Evolutionary conservation across 1,284 basidiomycete species (phyloP).

Genomic region (Cystobasidium pallidum): DNA sequence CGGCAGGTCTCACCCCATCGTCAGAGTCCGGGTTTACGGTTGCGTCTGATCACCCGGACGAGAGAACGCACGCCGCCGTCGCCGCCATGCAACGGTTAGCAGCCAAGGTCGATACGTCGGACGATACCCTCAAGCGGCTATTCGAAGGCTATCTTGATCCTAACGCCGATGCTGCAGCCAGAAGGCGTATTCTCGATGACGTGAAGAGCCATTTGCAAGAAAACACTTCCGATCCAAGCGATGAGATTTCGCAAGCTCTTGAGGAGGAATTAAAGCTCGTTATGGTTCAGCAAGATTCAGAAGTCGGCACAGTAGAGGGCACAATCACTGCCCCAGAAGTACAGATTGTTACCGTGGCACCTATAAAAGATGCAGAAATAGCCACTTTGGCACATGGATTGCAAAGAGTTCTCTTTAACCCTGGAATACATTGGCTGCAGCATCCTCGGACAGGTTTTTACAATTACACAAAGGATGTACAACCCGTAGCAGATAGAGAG

Average conservation of each 20-base stretch:
- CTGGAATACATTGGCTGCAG: constrained; percentile 87
- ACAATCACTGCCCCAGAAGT: constrained; percentile 5
- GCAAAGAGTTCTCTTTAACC: constrained; percentile 82
- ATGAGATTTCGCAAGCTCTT: neutral
- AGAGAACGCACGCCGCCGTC: neutral
- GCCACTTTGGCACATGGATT: constrained; percentile 64
- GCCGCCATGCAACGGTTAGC: neutral
- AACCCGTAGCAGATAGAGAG: constrained; percentile 71
- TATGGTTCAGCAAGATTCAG: neutral
- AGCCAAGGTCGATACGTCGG: neutral
- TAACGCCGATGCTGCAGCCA: neutral
- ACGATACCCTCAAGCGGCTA: neutral
- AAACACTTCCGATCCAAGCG: neutral
- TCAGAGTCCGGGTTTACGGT: constrained; percentile 21
- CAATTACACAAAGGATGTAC: constrained; percentile 70
- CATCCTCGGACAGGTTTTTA: constrained; percentile 85
- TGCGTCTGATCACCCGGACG: neutral
- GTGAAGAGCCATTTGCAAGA: neutral
- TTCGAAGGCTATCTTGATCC: neutral
- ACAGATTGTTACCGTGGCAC: constrained; percentile 20
- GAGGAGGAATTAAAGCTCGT: neutral
- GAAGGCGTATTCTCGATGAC: neutral
- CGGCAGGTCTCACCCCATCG: constrained; percentile 3
- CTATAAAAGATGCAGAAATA: constrained; percentile 15
- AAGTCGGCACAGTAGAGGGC: neutral